Base-by-base conservation (phyloP, 371 early-diverging fungal genomes). In the Mucor mucedo region DNA sequence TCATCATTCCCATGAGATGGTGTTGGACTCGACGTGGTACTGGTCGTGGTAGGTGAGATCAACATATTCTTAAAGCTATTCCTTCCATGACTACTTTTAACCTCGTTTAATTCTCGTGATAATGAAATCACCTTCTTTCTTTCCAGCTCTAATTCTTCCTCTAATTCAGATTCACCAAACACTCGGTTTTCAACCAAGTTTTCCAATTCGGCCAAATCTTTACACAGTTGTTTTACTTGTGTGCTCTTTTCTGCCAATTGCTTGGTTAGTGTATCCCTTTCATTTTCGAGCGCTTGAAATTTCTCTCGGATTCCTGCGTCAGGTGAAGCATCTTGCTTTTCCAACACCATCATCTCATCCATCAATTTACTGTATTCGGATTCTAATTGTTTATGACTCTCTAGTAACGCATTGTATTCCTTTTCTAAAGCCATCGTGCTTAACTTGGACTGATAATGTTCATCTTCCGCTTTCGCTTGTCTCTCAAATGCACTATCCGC, bases 121-220 rank as follows among this genome's bases (percentile, higher is more conserved):
- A 89, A 71, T 3, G 68, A 59, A 8, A 70, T 63, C 3, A 85
- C 78, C 42, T 67, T 72, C 33, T 72, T 76, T 57, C 71, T 73
- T 54, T 85, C 86, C 7, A n/a, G 28, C 57, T 80, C 79, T 2
- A 85, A 61, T 42, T 79, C 71, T 57, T 88, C 84, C 55, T 89
- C 90, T 5, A 90, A 72, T 58, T 93, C 91, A 2, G 83, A 77
- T 55, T 91, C 89, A 30, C 78, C 78, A 66, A 92, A 90, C 9
- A 89, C 84, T 62, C 84, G 86, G 61, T 84, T 87, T 71, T 92
- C 93, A n/a, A 92, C 79, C 40, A 92, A 55, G 3, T 83, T 67
- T 62, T 92, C 93, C 16, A 91, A 66, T 28, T 86, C 88, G 0
- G 83, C 83, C 2, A 93, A 60, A 58, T 93, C 90, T 60, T 86